phyloP scores from a whole-genome alignment of 192 early-diverging fungal species.

The Coemansia sp. region DNA sequence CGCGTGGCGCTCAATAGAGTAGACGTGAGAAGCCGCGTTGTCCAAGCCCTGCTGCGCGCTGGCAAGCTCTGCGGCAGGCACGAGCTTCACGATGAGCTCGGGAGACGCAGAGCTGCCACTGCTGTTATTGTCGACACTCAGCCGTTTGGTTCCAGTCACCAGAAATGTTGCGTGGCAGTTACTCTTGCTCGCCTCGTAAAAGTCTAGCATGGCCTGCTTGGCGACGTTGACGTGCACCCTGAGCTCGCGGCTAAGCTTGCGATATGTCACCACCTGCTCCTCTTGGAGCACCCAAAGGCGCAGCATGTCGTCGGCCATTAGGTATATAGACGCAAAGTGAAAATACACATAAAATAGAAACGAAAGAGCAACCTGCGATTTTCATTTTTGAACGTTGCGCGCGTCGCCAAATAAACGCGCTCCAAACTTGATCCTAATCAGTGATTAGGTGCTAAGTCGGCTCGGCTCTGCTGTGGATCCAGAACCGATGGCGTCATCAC shows the following conservation, averaged over 20 bases:
- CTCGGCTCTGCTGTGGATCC: slow-evolving; percentile 19
- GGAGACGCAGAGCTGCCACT: background rate
- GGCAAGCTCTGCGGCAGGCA: slow-evolving; percentile 25
- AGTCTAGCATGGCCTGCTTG: slow-evolving; percentile 38
- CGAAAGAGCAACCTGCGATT: background rate
- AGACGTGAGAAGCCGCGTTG: slow-evolving; percentile 28
- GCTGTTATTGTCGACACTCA: background rate
- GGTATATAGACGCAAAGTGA: background rate
- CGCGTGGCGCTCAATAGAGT: slow-evolving; percentile 28
- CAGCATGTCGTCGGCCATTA: slow-evolving; percentile 38
- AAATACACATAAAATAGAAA: background rate
- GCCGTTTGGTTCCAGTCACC: slow-evolving; percentile 19
- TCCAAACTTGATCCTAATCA: background rate
- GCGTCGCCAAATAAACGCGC: background rate
- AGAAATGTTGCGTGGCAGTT: slow-evolving; percentile 45
- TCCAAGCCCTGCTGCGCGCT: slow-evolving; percentile 17
- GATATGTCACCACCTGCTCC: slow-evolving; percentile 50
- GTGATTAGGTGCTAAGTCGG: background rate
- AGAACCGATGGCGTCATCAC: background rate
- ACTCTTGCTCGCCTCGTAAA: slow-evolving; percentile 27
- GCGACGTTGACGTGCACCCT: slow-evolving; percentile 42
- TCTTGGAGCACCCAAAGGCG: slow-evolving; percentile 37
- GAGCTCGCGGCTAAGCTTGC: slow-evolving; percentile 51
- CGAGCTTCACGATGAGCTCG: slow-evolving; percentile 29
- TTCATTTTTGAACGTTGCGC: background rate